phyloP scores from a whole-genome alignment of 192 early-diverging fungal genomes.

The Backusella mclennaniae region DNA sequence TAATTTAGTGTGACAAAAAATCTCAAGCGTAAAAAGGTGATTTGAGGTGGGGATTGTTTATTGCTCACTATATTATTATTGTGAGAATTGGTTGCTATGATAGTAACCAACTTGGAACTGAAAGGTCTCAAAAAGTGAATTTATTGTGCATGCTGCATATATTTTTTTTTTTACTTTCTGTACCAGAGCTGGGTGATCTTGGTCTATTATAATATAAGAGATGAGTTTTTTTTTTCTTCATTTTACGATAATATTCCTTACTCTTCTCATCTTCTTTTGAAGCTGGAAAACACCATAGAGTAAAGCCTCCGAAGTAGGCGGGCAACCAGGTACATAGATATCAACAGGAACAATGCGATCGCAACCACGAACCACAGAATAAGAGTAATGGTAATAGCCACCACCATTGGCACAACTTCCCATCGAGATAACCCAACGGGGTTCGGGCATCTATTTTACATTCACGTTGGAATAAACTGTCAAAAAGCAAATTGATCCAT shows the following conservation, averaged over 20 bases:
- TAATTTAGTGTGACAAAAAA: no score
- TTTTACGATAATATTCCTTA: slow-evolving; percentile 7
- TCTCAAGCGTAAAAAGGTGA: no score
- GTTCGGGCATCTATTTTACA: slow-evolving; percentile 79
- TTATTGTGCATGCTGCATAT: no score
- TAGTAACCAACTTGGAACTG: no score
- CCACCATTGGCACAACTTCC: slow-evolving; percentile 96
- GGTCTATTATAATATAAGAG: slow-evolving; percentile 19
- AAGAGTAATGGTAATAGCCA: slow-evolving; percentile 99
- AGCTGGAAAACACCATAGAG: slow-evolving; percentile 96
- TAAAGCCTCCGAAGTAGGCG: slow-evolving; percentile 94
- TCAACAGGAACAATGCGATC: slow-evolving; percentile 94
- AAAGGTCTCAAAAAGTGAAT: no score
- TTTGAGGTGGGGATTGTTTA: no score
- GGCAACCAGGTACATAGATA: slow-evolving; percentile 97
- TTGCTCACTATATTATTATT: no score
- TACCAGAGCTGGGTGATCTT: slow-evolving; percentile 76
- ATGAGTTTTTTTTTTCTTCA: background rate
- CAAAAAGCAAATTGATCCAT: background rate
- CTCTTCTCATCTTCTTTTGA: slow-evolving; percentile 96
- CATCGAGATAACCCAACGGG: slow-evolving; percentile 98
- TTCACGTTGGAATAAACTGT: background rate
- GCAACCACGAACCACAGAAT: slow-evolving; percentile 94
- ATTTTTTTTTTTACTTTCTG: slow-evolving; percentile 54
- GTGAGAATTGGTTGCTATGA: no score